Evolutionary conservation across 441 rosid genomes (phyloP), one percentile per base, ranked within the genome.

Genomic region (Melastoma candidum): DNA sequence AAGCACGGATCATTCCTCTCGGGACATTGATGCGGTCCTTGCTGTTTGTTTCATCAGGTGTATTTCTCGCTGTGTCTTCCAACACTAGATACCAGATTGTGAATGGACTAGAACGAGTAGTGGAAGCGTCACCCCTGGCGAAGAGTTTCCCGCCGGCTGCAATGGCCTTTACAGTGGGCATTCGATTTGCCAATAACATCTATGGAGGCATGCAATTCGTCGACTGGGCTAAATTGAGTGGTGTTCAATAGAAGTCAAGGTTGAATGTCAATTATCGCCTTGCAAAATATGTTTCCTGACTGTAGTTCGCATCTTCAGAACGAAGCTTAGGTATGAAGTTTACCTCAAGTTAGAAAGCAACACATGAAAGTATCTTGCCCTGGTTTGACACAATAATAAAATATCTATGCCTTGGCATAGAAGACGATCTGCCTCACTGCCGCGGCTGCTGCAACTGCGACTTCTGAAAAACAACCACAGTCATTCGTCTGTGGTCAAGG

Each of bases 201-300:
- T 84, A 93, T 17, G 96, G 95, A 25, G 93, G 95, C 11, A 87
- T 84, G 95, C 95, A 93, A 67, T 93, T 86, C 66, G 95, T 86
- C 1, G 22, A 89, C 58, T 89, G 97, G 96, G 97, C 97, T 32
- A 89, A 75, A 71, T 66, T 59, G 77, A 86, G 96, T 10, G 97
- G 97, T n/a, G 90, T 87, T 55, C 95, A 88, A 69, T 83, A 59
- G 49, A 39, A 10, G 56, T 36, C 6, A 4, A 36, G 41, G 6
- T 36, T 36, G 41, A 36, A 36, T 6, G 41, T 36, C 41, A 36
- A 6, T 17, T 17, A 17, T 17, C 22, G 22, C 22, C 22, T 17
- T 17, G 22, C 22, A 17, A 17, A 17, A 17, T 17, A 17, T 17
- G 22, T 17, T 17, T 17, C 22, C 22, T 17, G 22, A 17, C 22